Conservation (phyloP, 805 yeast species). For the Sugiyamaella boreocaroliniensis region DNA sequence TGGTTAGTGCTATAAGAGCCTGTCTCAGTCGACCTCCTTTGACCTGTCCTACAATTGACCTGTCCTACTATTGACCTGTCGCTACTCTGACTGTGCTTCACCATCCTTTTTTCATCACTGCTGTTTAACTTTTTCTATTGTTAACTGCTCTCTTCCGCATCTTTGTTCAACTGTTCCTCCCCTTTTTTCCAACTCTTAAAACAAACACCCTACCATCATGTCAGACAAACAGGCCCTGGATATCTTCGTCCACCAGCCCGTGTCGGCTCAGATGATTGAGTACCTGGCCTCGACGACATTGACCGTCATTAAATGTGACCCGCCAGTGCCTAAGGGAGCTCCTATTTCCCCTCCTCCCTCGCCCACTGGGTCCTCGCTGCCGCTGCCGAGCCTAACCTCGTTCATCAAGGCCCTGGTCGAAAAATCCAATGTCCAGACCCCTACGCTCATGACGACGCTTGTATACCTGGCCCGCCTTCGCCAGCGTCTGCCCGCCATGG, state of each 20-base stretch:
- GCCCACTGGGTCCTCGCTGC: slow-evolving; percentile 5
- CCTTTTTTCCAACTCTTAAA: neutral
- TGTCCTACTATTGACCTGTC: no score
- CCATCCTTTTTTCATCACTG: neutral
- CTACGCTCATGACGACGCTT: slow-evolving; percentile 88
- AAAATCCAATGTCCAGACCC: slow-evolving; percentile 87
- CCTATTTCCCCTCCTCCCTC: slow-evolving; percentile 16
- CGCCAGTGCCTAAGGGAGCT: slow-evolving; percentile 16
- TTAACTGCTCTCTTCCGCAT: neutral
- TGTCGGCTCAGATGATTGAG: slow-evolving; percentile 34
- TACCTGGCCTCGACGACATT: slow-evolving; percentile 37
- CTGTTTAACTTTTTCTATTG: neutral
- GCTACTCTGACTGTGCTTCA: no score
- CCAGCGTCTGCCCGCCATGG: slow-evolving; percentile 72
- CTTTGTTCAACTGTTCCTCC: neutral
- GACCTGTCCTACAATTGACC: no score
- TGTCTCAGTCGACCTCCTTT: no score
- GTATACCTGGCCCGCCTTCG: slow-evolving; percentile 77
- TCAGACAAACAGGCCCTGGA: slow-evolving; percentile 35
- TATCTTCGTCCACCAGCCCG: slow-evolving; percentile 36
- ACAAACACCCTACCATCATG: slow-evolving; percentile 14
- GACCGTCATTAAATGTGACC: slow-evolving; percentile 34
- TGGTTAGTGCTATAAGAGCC: no score
- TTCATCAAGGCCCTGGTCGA: slow-evolving; percentile 70
- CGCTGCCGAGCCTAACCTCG: slow-evolving; percentile 26